These are phyloP conservation scores for Trapa bicornis DNA, from an alignment of 345 rosid genomes.

Conservation along the genomic window DNA sequence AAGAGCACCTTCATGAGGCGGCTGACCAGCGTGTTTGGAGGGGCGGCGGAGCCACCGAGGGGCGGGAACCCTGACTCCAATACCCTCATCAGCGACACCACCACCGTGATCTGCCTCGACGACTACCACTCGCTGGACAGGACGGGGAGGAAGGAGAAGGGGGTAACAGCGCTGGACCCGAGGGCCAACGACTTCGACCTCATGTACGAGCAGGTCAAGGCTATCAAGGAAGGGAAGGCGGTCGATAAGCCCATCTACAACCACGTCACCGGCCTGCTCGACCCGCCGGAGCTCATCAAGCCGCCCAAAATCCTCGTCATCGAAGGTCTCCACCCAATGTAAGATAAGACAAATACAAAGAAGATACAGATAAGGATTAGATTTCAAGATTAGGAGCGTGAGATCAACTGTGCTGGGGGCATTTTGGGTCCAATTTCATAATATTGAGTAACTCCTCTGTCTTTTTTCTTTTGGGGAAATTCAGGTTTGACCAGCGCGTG, in stretches of 20 bases:
- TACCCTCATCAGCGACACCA: constrained; percentile 86
- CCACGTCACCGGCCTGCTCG: constrained; percentile 84
- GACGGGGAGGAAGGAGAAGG: constrained; percentile 76
- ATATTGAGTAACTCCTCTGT: too few relatives aligned
- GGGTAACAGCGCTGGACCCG: constrained; percentile 94
- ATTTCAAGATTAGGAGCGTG: too few relatives aligned
- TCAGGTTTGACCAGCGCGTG: constrained; percentile 80
- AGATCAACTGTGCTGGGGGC: too few relatives aligned
- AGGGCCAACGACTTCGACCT: constrained; percentile 87
- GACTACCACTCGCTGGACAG: constrained; percentile 92
- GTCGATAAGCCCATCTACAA: constrained; percentile 90
- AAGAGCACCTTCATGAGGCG: constrained; percentile 94
- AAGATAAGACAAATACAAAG: constrained; percentile 18
- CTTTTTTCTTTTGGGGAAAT: not conserved
- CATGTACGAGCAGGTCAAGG: constrained; percentile 93
- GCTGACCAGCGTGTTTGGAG: constrained; percentile 88
- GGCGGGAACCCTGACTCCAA: constrained; percentile 98
- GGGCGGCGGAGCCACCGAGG: constrained; percentile 83
- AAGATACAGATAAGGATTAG: too few relatives aligned
- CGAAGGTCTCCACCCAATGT: constrained; percentile 98
- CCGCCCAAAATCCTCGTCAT: constrained; percentile 96
- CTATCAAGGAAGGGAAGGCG: constrained; percentile 64
- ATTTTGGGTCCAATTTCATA: too few relatives aligned
- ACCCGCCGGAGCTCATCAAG: constrained; percentile 80
- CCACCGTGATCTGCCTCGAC: constrained; percentile 87